Evolutionary conservation across 164 flowering plant genomes (phyloP).

Genomic region (Umbilicus rupestris): DNA sequence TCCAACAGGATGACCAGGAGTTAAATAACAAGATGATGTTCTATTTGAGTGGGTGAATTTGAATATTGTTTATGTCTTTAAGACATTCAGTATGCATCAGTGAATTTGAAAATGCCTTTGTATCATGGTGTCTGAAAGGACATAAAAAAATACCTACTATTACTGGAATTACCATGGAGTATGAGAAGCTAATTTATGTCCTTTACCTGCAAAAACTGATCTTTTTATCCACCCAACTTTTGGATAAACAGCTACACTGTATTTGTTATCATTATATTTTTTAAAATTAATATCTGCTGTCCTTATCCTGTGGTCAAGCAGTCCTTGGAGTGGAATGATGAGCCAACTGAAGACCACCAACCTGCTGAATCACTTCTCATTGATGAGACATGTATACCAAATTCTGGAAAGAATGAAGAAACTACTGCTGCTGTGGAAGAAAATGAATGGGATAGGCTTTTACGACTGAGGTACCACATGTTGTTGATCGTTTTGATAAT

Average conservation of each 20-base stretch:
- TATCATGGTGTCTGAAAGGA: neutral
- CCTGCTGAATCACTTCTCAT: slow-evolving; percentile 39
- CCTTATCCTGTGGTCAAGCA: slow-evolving; percentile 14
- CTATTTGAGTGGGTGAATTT: no score
- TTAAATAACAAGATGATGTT: no score
- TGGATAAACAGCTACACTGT: no score
- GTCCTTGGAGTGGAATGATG: slow-evolving; percentile 97
- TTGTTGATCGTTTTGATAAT: neutral
- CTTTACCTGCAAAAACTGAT: neutral
- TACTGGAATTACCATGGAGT: neutral
- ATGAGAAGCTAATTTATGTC: neutral
- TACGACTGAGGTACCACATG: slow-evolving; percentile 64
- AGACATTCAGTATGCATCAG: no score
- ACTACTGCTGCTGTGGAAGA: slow-evolving; percentile 41
- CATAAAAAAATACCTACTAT: no score
- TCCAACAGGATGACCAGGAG: no score
- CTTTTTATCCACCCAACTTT: no score
- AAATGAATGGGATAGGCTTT: slow-evolving; percentile 96
- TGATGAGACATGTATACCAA: slow-evolving; percentile 37
- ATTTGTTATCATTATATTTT: no score
- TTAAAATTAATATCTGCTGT: neutral
- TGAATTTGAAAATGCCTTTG: no score
- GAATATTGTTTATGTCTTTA: no score
- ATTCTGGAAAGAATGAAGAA: slow-evolving; percentile 51
- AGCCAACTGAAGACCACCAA: slow-evolving; percentile 62